A percentile compares a stretch with the other conserved stretches of the same genome.
Conservation (phyloP, 768 basidiomycete species). For the Podaxis sp. region DNA sequence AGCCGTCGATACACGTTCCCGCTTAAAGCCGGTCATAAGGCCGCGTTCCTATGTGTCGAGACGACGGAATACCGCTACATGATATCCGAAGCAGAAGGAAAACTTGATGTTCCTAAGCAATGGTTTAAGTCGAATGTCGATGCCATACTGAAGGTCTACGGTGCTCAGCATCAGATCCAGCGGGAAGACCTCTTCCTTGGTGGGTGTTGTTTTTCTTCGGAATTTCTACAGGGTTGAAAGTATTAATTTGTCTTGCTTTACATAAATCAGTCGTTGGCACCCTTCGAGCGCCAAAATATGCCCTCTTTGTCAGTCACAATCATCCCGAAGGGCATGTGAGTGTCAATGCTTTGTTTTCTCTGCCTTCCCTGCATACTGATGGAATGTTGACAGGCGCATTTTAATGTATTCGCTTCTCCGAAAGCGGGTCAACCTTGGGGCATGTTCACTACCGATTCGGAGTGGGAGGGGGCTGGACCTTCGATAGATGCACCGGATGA, state of each 20-base stretch:
- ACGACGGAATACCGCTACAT: conserved; percentile 26
- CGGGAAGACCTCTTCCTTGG: conserved; percentile 24
- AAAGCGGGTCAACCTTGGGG: conserved; percentile 23
- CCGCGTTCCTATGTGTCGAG: conserved; percentile 23
- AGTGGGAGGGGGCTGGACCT: conserved; percentile 16
- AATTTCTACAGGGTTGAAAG: neutral
- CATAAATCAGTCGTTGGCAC: conserved; percentile 16
- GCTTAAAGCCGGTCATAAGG: conserved; percentile 20
- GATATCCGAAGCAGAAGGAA: conserved; percentile 11
- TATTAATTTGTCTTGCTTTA: neutral
- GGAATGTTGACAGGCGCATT: conserved; percentile 17
- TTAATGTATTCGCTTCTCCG: conserved; percentile 19
- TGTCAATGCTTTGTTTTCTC: neutral
- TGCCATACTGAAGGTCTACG: conserved; percentile 20
- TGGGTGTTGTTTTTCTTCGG: conserved; percentile 2
- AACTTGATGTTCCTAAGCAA: conserved; percentile 20
- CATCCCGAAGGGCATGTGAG: conserved; percentile 23
- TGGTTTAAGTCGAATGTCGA: conserved; percentile 26
- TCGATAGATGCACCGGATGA: neutral
- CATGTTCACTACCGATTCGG: conserved; percentile 18
- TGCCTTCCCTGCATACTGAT: neutral
- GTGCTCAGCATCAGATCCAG: conserved; percentile 20
- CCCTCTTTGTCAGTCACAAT: conserved; percentile 22
- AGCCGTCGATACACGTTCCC: conserved; percentile 15
- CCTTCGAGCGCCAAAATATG: conserved; percentile 22